Base-by-base conservation (phyloP, 2,329 filamentous ascomycete species). In the Cladosporium colombiae region DNA sequence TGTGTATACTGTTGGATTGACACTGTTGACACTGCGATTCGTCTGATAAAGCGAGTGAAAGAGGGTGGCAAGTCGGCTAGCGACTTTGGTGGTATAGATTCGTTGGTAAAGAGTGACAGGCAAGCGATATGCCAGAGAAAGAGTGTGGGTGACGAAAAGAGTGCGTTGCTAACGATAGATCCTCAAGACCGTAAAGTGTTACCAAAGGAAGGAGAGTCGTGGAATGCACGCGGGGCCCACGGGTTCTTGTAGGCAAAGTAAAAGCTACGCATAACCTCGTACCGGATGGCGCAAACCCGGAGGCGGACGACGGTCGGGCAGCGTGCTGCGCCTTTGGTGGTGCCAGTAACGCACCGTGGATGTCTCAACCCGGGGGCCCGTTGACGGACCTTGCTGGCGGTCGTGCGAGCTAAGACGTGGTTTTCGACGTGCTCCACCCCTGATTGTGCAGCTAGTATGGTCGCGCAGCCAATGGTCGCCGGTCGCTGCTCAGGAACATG, bases 121-220 rank as follows among this genome's bases (percentile, higher is more conserved):
- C 55, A 57, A 57, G 55, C 55, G 55, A 37, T 57, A 57, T 52
- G 56, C 44, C 62, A 35, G 33, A 21, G 31, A 65, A 65, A 33
- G 62, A 65, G 62, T 65, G 62, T 65, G 37, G 33, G 21, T 56
- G 63, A 65, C 63, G 63, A 65, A 65, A 55, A 60, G 63, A 65
- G 63, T 53, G 56, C 40, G 63, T 60, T 33, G 37, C 46, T 29
- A 60, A 60, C 61, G 61, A 62, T 52, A 62, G 59, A 60, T 65
- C 63, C 40, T 65, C 63, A 65, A 65, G 55, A 59, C 63, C 63
- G 63, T 57, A 60, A 64, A 60, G 52, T 60, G 63, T 60, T 65
- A 56, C 33, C 61, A 52, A 65, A 33, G 33, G 63, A 60, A 53
- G 49, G 63, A 23, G 33, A 60, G 25, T 37, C 35, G 61, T 55